Evolutionary conservation across 129 eudicot species (phyloP).

Genomic region (Cynara cardunculus): DNA sequence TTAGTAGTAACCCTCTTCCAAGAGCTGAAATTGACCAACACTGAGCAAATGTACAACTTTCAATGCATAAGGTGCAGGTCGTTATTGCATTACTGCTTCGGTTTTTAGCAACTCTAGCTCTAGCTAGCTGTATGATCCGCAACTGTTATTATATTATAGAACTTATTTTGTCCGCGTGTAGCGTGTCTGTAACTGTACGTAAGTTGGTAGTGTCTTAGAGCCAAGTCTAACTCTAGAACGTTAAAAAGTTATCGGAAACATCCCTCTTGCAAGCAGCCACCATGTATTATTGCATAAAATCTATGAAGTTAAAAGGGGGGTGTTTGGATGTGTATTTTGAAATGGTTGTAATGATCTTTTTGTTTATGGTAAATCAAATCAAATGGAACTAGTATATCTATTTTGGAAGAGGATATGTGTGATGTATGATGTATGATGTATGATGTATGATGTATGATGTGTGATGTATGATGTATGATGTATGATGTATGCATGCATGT

Average conservation of each 20-base stretch:
- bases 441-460: too few relatives aligned
- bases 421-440: too few relatives aligned
- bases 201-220: not conserved
- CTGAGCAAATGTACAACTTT: slow-evolving; percentile 23
- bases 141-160: slow-evolving; percentile 11
- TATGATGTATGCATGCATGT: not conserved
- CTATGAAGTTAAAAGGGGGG: not conserved
- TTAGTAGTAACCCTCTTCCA: not conserved
- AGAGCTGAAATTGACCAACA: slow-evolving; percentile 13
- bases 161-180: slow-evolving; percentile 16
- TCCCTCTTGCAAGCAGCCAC: not conserved
- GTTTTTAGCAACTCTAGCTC: slow-evolving; percentile 14
- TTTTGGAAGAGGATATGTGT: too few relatives aligned
- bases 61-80: slow-evolving; percentile 23
- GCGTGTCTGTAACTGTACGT: slow-evolving; percentile 23
- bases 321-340: not conserved
- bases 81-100: slow-evolving; percentile 2
- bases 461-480: too few relatives aligned
- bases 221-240: not conserved
- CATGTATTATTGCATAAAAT: not conserved
- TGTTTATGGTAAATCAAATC: too few relatives aligned
- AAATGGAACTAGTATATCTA: too few relatives aligned
- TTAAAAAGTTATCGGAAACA: not conserved
- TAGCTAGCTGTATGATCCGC: slow-evolving; percentile 3
- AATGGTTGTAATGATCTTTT: not conserved